Evolutionary conservation across 2,329 filamentous ascomycete genomes (phyloP).

Genomic region (Fusarium palustre): DNA sequence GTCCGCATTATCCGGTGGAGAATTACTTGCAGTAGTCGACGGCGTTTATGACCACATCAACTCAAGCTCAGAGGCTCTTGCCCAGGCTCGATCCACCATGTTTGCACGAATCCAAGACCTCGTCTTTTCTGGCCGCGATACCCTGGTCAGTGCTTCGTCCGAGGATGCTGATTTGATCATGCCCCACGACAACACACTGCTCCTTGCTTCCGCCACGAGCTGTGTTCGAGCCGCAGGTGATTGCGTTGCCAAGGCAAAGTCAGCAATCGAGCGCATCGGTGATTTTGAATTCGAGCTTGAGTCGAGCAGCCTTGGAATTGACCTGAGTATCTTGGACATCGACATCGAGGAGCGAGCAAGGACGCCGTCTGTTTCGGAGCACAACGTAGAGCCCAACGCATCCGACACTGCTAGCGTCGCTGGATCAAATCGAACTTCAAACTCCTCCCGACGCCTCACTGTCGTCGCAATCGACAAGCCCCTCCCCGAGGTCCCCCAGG

Average conservation of each 20-base stretch:
- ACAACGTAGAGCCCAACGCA: conserved; percentile 51
- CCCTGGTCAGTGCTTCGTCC: conserved; percentile 75
- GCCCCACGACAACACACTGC: conserved; percentile 79
- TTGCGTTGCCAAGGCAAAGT: conserved; percentile 87
- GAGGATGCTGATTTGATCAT: conserved; percentile 83
- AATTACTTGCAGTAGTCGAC: conserved; percentile 83
- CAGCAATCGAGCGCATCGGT: conserved; percentile 86
- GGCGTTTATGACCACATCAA: conserved; percentile 83
- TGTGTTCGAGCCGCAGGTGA: conserved; percentile 93
- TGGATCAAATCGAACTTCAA: conserved; percentile 54
- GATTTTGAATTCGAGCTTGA: conserved; percentile 90
- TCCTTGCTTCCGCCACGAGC: conserved; percentile 82
- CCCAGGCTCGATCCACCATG: conserved; percentile 78
- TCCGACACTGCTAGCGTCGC: conserved; percentile 53
- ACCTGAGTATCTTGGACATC: conserved; percentile 63
- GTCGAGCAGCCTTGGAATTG: conserved; percentile 65
- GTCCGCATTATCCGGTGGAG: conserved; percentile 83
- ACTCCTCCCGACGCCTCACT: conserved; percentile 55
- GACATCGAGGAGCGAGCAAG: conserved; percentile 51
- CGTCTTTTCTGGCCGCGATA: conserved; percentile 82
- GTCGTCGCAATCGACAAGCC: conserved; percentile 72
- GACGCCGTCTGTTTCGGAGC: conserved; percentile 50
- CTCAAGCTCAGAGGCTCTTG: conserved; percentile 73
- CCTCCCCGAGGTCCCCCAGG: conserved; percentile 72
- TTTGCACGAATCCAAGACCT: conserved; percentile 83